Conservation (phyloP, 495 filamentous ascomycete genomes). For the Penicillium goetzii region DNA sequence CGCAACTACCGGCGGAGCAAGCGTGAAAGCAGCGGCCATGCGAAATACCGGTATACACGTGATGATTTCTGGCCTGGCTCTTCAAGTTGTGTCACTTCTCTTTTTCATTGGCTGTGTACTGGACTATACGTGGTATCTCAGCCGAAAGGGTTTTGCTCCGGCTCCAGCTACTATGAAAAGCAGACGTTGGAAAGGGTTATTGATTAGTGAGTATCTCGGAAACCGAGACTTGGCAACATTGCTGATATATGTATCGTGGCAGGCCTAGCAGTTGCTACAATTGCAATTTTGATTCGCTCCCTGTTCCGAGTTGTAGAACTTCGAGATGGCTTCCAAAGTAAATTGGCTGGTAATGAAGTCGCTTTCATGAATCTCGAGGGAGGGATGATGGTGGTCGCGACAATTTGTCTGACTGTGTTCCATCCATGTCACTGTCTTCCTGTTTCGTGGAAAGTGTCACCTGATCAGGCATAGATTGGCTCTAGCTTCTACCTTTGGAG, state of each 20-base stretch:
- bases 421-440: conserved; percentile 5
- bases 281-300: conserved; percentile 64
- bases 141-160: not conserved
- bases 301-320: conserved; percentile 69
- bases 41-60: not conserved
- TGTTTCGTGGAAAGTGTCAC: not conserved
- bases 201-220: not conserved
- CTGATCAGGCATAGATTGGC: not conserved
- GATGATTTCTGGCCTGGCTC: conserved; percentile 1
- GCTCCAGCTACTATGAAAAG: not conserved
- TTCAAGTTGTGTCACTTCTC: conserved; percentile 4
- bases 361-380: conserved; percentile 73
- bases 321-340: conserved; percentile 57
- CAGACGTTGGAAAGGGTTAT: not conserved
- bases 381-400: conserved; percentile 63
- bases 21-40: not conserved
- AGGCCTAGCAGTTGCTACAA: conserved; percentile 44
- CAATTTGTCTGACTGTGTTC: not conserved
- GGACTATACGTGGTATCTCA: not conserved
- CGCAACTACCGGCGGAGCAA: not conserved
- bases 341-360: conserved; percentile 59
- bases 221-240: not conserved
- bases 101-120: not conserved
- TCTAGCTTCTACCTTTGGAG: not conserved
- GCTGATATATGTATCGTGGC: not conserved